Conservation (phyloP, 805 yeast species). For the Candida tammaniensis region DNA sequence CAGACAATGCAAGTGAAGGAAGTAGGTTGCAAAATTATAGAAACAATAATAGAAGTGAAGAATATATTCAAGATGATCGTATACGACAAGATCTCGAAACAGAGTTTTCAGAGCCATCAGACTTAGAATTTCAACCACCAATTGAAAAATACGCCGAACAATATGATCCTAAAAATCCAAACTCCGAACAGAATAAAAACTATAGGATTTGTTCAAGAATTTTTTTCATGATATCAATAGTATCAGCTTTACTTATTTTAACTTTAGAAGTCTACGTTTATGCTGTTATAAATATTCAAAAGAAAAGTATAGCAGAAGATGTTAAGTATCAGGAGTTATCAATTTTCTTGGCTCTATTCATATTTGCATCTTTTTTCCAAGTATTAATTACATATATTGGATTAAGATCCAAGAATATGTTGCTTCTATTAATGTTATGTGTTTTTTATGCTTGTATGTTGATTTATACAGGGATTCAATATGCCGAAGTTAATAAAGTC, state of each 20-base stretch:
- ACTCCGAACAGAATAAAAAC: constrained; percentile 3
- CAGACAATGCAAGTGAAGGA: constrained; percentile 1
- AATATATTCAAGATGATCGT: not conserved
- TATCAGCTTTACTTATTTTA: constrained; percentile 32
- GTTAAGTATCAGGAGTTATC: constrained; percentile 28
- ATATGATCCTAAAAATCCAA: constrained; percentile 8
- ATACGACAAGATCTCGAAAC: too few species aligned
- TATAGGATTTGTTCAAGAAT: constrained; percentile 8
- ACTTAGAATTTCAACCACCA: not conserved
- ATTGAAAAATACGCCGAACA: not conserved
- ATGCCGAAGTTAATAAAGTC: constrained; percentile 32
- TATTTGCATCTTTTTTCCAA: constrained; percentile 46
- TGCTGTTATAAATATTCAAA: constrained; percentile 36
- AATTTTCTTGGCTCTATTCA: constrained; percentile 46
- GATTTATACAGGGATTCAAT: constrained; percentile 47
- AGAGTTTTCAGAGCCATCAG: too few species aligned
- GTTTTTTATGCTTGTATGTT: constrained; percentile 42
- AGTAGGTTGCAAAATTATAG: not conserved
- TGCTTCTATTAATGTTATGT: constrained; percentile 37
- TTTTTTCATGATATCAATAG: constrained; percentile 28
- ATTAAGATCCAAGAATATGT: constrained; percentile 36
- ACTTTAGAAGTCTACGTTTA: constrained; percentile 39
- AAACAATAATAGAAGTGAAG: not conserved
- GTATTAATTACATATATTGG: constrained; percentile 37
- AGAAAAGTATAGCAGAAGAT: constrained; percentile 15